These are phyloP conservation scores for Berberis thunbergii DNA, from an alignment of 164 flowering plant genomes.

Conservation along the genomic window DNA sequence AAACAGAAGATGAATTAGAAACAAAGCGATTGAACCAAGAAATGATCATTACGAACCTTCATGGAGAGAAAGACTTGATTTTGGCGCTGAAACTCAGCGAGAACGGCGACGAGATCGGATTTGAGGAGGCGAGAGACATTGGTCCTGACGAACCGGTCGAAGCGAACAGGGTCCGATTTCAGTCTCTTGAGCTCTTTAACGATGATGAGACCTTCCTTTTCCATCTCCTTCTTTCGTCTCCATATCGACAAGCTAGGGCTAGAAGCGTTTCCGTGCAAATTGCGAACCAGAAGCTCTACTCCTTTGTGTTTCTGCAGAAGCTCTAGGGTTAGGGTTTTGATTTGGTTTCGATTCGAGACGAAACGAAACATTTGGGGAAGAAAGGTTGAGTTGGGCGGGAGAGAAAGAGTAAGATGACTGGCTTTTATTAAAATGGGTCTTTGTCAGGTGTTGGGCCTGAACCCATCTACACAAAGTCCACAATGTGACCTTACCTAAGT, in stretches of 20 bases:
- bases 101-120: conserved; percentile 82
- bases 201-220: conserved; percentile 72
- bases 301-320: background rate
- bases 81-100: conserved; percentile 85
- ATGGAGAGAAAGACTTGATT: conserved; percentile 73
- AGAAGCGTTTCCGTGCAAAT: conserved; percentile 32
- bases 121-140: conserved; percentile 81
- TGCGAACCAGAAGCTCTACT: background rate
- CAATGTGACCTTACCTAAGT: too few relatives aligned
- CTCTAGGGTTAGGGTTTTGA: background rate
- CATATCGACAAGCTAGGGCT: conserved; percentile 84
- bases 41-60: conserved; percentile 40
- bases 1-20: background rate
- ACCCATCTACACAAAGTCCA: too few relatives aligned
- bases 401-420: too few relatives aligned
- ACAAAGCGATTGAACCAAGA: background rate
- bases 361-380: background rate
- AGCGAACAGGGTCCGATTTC: conserved; percentile 41
- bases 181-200: conserved; percentile 84
- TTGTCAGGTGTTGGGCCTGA: too few relatives aligned
- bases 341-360: background rate
- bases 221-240: conserved; percentile 89
- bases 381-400: too few relatives aligned
- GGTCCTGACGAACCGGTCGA: conserved; percentile 55
- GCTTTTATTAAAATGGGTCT: too few relatives aligned